These are phyloP conservation scores for Casuarina equisetifolia DNA, from an alignment of 306 rosid genomes.

Conservation along the genomic window DNA sequence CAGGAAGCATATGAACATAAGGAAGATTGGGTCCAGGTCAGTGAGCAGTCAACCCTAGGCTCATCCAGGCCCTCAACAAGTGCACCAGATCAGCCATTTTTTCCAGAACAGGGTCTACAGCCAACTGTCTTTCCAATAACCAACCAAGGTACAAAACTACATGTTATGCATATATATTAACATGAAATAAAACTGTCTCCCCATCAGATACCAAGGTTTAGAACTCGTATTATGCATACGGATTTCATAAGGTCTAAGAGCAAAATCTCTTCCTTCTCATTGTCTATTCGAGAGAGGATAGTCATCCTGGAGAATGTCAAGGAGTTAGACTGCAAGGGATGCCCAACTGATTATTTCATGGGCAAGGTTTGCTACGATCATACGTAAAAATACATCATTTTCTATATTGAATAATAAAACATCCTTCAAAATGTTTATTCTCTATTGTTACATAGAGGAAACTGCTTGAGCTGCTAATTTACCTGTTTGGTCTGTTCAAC, in stretches of 20 bases:
- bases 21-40: constrained; percentile 20
- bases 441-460: no score
- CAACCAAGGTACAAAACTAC: constrained; percentile 37
- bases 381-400: no score
- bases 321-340: no score
- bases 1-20: constrained; percentile 37
- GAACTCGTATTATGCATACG: not conserved
- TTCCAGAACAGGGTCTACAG: constrained; percentile 31
- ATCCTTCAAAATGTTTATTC: not conserved
- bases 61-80: constrained; percentile 19
- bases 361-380: no score
- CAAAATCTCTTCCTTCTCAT: not conserved
- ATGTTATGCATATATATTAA: not conserved
- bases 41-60: constrained; percentile 18
- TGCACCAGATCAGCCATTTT: constrained; percentile 23
- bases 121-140: constrained; percentile 8
- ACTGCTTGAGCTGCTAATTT: no score
- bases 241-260: no score
- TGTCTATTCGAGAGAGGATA: not conserved
- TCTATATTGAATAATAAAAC: no score
- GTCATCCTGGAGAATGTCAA: no score
- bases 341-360: no score
- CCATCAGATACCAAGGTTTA: not conserved
- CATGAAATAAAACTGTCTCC: not conserved
- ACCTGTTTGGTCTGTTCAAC: no score